These are phyloP conservation scores for Tirmania nivea DNA, from an alignment of 495 filamentous ascomycete species.

Conservation along the genomic window DNA sequence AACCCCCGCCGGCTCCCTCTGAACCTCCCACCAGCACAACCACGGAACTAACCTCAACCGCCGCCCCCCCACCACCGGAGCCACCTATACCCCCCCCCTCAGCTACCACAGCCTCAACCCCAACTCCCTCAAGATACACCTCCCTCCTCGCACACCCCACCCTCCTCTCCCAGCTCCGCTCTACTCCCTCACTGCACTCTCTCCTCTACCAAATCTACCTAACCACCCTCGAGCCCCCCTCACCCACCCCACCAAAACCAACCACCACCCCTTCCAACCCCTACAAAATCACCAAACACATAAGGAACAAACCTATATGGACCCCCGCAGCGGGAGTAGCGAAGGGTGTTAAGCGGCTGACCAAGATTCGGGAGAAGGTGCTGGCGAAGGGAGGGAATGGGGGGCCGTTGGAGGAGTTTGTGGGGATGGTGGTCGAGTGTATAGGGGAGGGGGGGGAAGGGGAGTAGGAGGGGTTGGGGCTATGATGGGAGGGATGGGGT, in stretches of 20 bases:
- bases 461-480: background rate
- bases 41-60: background rate
- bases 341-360: background rate
- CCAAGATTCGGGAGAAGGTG: background rate
- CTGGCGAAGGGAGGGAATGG: background rate
- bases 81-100: too few relatives aligned
- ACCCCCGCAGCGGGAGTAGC: background rate
- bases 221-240: background rate
- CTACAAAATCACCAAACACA: background rate
- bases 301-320: background rate
- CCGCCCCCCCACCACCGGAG: too few relatives aligned
- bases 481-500: background rate
- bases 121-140: background rate
- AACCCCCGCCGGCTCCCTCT: background rate
- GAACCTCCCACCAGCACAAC: background rate
- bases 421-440: background rate
- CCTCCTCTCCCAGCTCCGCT: background rate
- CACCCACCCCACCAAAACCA: background rate
- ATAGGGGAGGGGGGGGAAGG: background rate
- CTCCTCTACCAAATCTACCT: background rate
- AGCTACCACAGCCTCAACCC: background rate
- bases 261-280: background rate
- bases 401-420: background rate
- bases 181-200: background rate
- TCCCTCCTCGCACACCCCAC: slow-evolving; percentile 9